Evolutionary conservation across 164 flowering plant genomes (phyloP), one percentile per base, ranked within the genome.

Genomic region (Aristolochia fimbriata): DNA sequence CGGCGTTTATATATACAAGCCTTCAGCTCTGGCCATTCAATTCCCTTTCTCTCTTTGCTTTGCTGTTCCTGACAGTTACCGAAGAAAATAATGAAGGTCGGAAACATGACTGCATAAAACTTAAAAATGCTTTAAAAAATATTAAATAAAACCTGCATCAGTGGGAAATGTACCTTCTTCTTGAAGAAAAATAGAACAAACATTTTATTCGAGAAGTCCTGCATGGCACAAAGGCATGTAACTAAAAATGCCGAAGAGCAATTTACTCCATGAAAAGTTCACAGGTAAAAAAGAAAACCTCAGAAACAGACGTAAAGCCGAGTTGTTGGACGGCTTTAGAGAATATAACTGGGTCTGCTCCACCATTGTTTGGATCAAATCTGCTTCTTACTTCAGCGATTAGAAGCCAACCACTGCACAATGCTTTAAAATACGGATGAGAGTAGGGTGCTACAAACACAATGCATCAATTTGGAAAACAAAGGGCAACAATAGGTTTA

Each of bases 311-410:
- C 47, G 68, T 62, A 70, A 89, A 90, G 53, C 97, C 98, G 17
- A 92, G 87, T 23, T 80, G 77, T 60, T 85, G 79, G 17, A 86
- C 76, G 50, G 91, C 88, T 67, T 80, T 80, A 33, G 72, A 55
- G 63, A 92, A 92, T 57, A 16, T 68, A 15, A 78, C 60, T 25
- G 96, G 97, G 64, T 89, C 94, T 19, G 94, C 94, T 69, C 98
- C 98, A 46, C 94, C 94, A 56, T 65, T 90, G 27, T 66, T 82
- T 43, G 97, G 96, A 74, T 93, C 96, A 64, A 86, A 82, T 64
- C 97, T 81, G 78, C 98, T 93, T 72, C 84, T 84, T 8, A 92
- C 98, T 75, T 93, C 96, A 33, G 96, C 96, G 77, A 93, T 84
- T 69, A 92, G 74, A 71, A 92, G 89, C 96, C 96, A 87, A 25